Percentiles rank a stretch among this genome's conserved stretches.
These are phyloP conservation scores for Botrytis squamosa DNA, from an alignment of 2,329 filamentous ascomycete genomes.

Conservation along the genomic window DNA sequence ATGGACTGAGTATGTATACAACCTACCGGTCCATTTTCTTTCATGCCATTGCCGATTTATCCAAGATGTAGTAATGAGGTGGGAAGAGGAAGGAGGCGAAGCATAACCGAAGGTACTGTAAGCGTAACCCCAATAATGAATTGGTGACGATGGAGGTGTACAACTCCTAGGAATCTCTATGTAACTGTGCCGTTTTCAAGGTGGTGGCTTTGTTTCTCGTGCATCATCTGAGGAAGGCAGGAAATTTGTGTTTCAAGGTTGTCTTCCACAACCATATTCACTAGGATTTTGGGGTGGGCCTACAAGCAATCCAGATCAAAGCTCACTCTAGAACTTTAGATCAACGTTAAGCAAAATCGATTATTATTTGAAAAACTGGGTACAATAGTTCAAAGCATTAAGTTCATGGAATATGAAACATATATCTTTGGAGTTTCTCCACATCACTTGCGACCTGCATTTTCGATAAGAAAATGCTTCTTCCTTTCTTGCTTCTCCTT, in stretches of 20 bases:
- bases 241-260: constrained; percentile 20
- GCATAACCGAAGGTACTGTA: constrained; percentile 5
- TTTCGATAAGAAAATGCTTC: constrained; percentile 3
- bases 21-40: background rate
- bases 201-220: background rate
- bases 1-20: background rate
- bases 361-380: constrained; percentile 5
- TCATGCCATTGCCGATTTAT: background rate
- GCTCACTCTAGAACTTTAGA: constrained; percentile 17
- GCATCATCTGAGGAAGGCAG: constrained; percentile 15
- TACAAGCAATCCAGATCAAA: background rate
- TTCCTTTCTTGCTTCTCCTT: background rate
- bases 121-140: background rate
- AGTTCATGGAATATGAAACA: background rate
- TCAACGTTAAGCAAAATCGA: constrained; percentile 14
- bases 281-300: background rate
- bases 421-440: constrained; percentile 2
- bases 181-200: background rate
- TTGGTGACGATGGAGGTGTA: background rate
- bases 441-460: background rate
- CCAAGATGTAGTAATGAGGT: background rate
- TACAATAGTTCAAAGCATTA: background rate
- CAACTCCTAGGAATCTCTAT: background rate
- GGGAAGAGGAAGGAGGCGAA: constrained; percentile 15
- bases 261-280: background rate